Percentiles rank a stretch among this genome's conserved stretches.
Conservation (phyloP, 345 rosid species). For the Pistacia vera region DNA sequence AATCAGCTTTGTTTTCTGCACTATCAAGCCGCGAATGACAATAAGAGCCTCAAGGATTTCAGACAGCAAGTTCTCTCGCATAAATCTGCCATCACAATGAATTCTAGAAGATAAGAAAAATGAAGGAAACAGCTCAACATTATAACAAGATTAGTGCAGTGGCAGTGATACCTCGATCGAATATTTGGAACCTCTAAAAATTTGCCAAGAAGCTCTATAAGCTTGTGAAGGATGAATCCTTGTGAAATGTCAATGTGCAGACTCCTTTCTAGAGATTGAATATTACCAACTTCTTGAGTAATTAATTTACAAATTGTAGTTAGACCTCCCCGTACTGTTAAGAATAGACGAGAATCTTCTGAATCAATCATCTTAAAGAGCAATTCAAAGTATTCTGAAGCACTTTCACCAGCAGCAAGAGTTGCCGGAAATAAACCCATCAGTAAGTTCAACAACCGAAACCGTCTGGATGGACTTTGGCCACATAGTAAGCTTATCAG, state of each 20-base stretch:
- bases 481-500: constrained; percentile 82
- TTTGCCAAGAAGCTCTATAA: constrained; percentile 92
- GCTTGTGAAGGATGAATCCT: constrained; percentile 97
- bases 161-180: constrained; percentile 69
- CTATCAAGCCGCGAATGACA: constrained; percentile 90
- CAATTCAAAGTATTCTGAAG: constrained; percentile 93
- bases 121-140: constrained; percentile 17
- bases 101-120: constrained; percentile 18
- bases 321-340: constrained; percentile 89
- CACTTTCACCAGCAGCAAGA: constrained; percentile 93
- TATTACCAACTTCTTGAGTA: constrained; percentile 84
- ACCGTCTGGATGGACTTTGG: constrained; percentile 80
- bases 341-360: constrained; percentile 91
- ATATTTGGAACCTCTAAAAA: constrained; percentile 90
- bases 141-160: not conserved
- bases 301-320: constrained; percentile 77
- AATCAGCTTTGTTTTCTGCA: constrained; percentile 97
- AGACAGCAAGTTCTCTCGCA: constrained; percentile 85
- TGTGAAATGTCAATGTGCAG: constrained; percentile 95
- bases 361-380: constrained; percentile 89
- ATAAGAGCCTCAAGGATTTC: constrained; percentile 95
- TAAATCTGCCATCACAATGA: constrained; percentile 61
- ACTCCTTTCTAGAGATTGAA: constrained; percentile 91
- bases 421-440: constrained; percentile 84
- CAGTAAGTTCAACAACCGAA: constrained; percentile 77